Evolutionary conservation across 345 rosid genomes (phyloP).

Genomic region (Citrus medica): DNA sequence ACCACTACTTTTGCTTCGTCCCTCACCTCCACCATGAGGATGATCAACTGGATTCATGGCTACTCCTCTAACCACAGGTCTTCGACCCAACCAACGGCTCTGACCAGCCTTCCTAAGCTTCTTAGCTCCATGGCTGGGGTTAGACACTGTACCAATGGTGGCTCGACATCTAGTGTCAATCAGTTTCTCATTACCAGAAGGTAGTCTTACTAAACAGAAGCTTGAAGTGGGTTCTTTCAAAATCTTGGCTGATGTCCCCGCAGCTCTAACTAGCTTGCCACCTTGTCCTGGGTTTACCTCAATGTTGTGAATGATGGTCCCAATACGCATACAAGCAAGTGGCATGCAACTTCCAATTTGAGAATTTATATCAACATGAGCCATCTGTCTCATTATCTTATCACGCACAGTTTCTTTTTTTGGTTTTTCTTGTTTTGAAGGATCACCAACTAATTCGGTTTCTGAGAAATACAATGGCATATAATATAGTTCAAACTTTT

Average conservation of each 20-base stretch:
- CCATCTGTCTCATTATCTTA: constrained; percentile 58
- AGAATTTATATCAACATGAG: constrained; percentile 74
- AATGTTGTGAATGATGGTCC: constrained; percentile 85
- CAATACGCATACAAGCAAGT: constrained; percentile 75
- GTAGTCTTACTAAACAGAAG: constrained; percentile 55
- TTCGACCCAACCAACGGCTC: constrained; percentile 77
- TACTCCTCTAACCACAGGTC: constrained; percentile 82
- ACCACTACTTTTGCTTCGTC: constrained; percentile 89
- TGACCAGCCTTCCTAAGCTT: constrained; percentile 91
- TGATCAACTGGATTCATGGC: constrained; percentile 92
- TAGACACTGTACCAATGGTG: constrained; percentile 70
- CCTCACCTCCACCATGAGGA: constrained; percentile 99
- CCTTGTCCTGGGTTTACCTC: constrained; percentile 93
- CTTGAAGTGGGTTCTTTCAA: constrained; percentile 65
- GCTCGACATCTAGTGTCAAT: constrained; percentile 72
- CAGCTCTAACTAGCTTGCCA: constrained; percentile 78
- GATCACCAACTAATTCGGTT: constrained; percentile 23
- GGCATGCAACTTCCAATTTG: constrained; percentile 94
- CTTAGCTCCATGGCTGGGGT: constrained; percentile 54
- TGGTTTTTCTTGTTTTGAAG: constrained; percentile 48
- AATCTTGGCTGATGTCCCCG: constrained; percentile 88
- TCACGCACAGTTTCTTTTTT: constrained; percentile 23
- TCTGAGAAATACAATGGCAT: constrained; percentile 24
- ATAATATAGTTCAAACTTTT: constrained; percentile 10
- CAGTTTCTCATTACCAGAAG: constrained; percentile 68